Base-by-base conservation (phyloP, 1,284 basidiomycete species). In the Irpex sp. region DNA sequence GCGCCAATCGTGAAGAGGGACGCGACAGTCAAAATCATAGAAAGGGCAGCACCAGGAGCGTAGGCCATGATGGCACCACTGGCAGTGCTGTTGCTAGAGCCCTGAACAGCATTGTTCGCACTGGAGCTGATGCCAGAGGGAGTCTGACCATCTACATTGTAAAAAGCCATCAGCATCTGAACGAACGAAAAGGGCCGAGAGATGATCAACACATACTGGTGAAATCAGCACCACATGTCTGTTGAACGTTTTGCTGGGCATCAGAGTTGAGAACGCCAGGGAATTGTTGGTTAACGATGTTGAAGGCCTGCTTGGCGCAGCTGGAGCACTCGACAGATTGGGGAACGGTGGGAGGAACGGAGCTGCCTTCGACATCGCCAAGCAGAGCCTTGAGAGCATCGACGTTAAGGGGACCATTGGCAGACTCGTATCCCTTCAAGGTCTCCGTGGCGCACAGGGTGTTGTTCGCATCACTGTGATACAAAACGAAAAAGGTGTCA, bases 271-370 rank as follows among this genome's bases (percentile, higher is more conserved):
- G 64, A 13, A 80, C 43, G 53, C 65, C 68, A 11, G 83, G 81
- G 61, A 79, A 70, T 37, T 77, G 72, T 19, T 68, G 58, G 60
- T 74, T 75, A 58, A 84, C 63, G 64, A 83, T 71, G 69, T 81
- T 82, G 75, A 80, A 85, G 3, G 78, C 75, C 53, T 75, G 78
- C 75, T 87, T 84, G 64, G 76, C 70, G 72, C 87, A 88, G 72
- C 83, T 75, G 37, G 83, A 78, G 77, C 85, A 88, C 36, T 77
- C 77, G 35, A 83, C 73, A 67, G 81, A 84, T 43, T 70, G 63
- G 4, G 82, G 78, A 9, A 83, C 35, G 46, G 53, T 33, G 53
- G 60, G 66, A 13, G 72, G 67, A 15, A 70, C 53, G 13, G 63
- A 64, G 50, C 71, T 69, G 8, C 50, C 62, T 19, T 67, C 43